These are phyloP conservation scores for Mycogone perniciosa DNA, from an alignment of 2,329 filamentous ascomycete species.

Conservation along the genomic window DNA sequence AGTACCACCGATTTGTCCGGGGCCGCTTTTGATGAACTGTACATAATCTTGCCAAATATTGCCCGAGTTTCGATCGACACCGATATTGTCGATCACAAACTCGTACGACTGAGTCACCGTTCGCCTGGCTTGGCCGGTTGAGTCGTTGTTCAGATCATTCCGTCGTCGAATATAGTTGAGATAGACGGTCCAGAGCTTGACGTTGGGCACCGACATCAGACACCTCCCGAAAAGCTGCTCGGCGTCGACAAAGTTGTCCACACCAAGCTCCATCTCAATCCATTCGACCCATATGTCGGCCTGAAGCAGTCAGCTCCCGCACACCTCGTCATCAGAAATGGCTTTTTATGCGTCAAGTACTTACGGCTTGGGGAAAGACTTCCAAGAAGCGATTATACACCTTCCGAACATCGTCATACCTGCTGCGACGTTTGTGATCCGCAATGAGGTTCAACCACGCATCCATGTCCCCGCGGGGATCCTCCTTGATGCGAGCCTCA, in stretches of 20 bases:
- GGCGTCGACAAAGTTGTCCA: constrained; percentile 73
- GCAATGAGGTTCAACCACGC: constrained; percentile 85
- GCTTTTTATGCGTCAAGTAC: constrained; percentile 32
- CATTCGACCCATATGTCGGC: constrained; percentile 88
- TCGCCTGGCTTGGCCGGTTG: constrained; percentile 66
- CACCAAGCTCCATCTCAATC: constrained; percentile 80
- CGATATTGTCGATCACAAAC: constrained; percentile 82
- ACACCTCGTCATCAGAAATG: not conserved
- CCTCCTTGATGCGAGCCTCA: constrained; percentile 86
- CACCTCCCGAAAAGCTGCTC: constrained; percentile 80
- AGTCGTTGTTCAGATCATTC: constrained; percentile 76
- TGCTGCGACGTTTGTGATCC: constrained; percentile 75
- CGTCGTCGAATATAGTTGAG: constrained; percentile 90
- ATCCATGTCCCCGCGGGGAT: constrained; percentile 85
- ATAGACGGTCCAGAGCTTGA: constrained; percentile 87
- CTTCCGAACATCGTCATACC: constrained; percentile 71
- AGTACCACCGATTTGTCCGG: constrained; percentile 76
- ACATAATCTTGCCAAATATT: constrained; percentile 93
- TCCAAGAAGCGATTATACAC: constrained; percentile 83
- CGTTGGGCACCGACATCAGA: constrained; percentile 71
- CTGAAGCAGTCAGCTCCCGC: constrained; percentile 40
- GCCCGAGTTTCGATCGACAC: constrained; percentile 84
- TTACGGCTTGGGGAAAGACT: constrained; percentile 84
- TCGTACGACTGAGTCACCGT: constrained; percentile 85
- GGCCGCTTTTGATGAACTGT: constrained; percentile 82